phyloP scores from a whole-genome alignment of 495 filamentous ascomycete species.

The Endocarpon pusillum region DNA sequence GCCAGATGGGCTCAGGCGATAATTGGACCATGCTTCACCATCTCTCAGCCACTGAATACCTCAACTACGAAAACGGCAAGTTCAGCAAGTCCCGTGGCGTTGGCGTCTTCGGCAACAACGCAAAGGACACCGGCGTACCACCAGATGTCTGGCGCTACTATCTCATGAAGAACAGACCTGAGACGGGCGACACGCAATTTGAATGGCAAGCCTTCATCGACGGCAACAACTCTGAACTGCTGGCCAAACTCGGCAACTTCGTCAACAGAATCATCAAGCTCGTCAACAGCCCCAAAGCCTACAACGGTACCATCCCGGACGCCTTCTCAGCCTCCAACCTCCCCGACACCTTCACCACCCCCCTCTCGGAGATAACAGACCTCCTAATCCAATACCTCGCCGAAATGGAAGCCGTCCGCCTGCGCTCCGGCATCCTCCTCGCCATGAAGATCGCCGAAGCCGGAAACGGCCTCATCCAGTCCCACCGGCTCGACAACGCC shows the following conservation, averaged over 20 bases:
- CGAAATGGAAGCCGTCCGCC: constrained; percentile 55
- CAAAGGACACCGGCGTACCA: constrained; percentile 72
- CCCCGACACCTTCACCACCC: constrained; percentile 25
- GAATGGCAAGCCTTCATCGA: constrained; percentile 74
- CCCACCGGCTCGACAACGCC: constrained; percentile 67
- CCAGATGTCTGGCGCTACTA: constrained; percentile 89
- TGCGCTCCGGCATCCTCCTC: constrained; percentile 55
- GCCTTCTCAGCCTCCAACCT: constrained; percentile 29
- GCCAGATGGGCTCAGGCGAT: constrained; percentile 66
- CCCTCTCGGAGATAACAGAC: constrained; percentile 38
- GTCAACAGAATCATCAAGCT: constrained; percentile 91
- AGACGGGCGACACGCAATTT: constrained; percentile 79
- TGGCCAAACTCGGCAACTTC: constrained; percentile 85
- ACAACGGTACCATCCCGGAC: constrained; percentile 53
- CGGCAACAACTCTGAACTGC: constrained; percentile 77
- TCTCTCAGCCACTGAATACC: constrained; percentile 81
- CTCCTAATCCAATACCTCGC: constrained; percentile 51
- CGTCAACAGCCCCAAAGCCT: constrained; percentile 47
- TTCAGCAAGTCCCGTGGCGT: constrained; percentile 85
- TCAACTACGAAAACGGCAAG: constrained; percentile 91
- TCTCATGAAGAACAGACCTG: constrained; percentile 72
- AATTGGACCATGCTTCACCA: constrained; percentile 86
- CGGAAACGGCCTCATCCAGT: constrained; percentile 72
- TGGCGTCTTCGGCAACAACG: constrained; percentile 82
- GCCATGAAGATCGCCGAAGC: constrained; percentile 51